These are phyloP conservation scores for Chaetomiaceae sp. DNA, from an alignment of 2,329 filamentous ascomycete species.

Conservation along the genomic window DNA sequence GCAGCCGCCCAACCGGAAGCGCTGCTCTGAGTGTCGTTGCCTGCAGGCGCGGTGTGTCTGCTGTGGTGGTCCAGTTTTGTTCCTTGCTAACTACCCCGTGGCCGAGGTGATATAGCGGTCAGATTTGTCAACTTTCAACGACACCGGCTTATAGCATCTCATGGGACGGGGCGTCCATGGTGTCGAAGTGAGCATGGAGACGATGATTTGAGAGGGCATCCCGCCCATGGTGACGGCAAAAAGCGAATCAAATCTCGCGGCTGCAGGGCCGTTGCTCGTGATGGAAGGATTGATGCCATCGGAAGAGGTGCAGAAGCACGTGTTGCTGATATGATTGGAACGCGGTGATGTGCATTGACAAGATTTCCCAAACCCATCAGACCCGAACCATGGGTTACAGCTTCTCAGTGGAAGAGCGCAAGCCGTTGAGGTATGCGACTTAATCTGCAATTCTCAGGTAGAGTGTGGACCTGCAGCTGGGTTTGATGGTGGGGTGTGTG, in stretches of 20 bases:
- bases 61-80: constrained; percentile 5
- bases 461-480: constrained; percentile 18
- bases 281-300: constrained; percentile 8
- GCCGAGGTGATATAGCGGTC: constrained; percentile 4
- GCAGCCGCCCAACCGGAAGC: constrained; percentile 15
- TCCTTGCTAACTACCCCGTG: background rate
- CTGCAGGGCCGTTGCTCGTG: constrained; percentile 19
- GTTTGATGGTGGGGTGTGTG: constrained; percentile 15
- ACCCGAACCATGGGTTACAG: constrained; percentile 6
- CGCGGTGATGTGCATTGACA: constrained; percentile 20
- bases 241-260: constrained; percentile 20
- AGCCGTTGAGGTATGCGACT: constrained; percentile 8
- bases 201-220: background rate
- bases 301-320: constrained; percentile 12
- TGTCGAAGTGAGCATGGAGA: background rate
- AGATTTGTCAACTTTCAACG: background rate
- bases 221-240: background rate
- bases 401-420: constrained; percentile 1
- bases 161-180: too few relatives aligned
- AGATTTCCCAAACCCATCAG: constrained; percentile 6
- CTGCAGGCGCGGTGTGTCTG: constrained; percentile 16
- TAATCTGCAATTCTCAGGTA: constrained; percentile 20
- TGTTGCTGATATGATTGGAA: constrained; percentile 20
- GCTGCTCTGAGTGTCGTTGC: constrained; percentile 16
- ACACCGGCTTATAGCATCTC: constrained; percentile 5